Evolutionary conservation across 257 asterid genomes (phyloP).

Genomic region (Cynanchum wilfordii): DNA sequence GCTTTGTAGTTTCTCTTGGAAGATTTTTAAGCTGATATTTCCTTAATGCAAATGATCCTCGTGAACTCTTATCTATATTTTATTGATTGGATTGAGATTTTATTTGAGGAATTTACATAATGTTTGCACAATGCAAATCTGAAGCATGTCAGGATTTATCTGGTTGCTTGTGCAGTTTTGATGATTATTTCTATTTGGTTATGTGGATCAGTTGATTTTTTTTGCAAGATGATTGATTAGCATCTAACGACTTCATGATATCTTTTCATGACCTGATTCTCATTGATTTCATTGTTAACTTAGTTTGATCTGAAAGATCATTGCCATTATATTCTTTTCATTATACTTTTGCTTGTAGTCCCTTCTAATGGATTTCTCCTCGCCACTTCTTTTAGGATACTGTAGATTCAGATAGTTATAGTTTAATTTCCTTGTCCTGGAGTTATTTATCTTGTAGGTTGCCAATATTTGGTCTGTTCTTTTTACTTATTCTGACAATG

Average conservation of each 20-base stretch:
- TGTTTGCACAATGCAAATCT: not conserved
- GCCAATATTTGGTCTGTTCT: not conserved
- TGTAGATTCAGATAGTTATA: not conserved
- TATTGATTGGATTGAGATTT: not conserved
- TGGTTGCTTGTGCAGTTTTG: not conserved
- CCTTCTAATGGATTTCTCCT: not conserved
- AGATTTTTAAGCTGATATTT: too few species aligned
- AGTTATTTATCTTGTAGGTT: not conserved
- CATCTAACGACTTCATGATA: not conserved
- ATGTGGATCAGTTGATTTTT: not conserved
- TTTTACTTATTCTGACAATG: conserved; percentile 3
- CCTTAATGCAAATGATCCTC: not conserved
- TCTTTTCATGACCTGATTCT: not conserved
- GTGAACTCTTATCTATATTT: too few species aligned
- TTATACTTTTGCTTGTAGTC: not conserved
- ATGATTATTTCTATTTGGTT: not conserved
- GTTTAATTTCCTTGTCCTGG: not conserved
- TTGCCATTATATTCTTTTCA: not conserved
- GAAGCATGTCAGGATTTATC: not conserved
- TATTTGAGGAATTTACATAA: not conserved
- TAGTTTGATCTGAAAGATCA: not conserved
- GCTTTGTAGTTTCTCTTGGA: not conserved
- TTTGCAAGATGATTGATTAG: not conserved
- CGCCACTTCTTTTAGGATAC: not conserved
- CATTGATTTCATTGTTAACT: not conserved